A percentile compares a stretch with the other conserved stretches of the same genome.
phyloP scores from a whole-genome alignment of 2,329 filamentous ascomycete species.

The Sporothrix globosa region DNA sequence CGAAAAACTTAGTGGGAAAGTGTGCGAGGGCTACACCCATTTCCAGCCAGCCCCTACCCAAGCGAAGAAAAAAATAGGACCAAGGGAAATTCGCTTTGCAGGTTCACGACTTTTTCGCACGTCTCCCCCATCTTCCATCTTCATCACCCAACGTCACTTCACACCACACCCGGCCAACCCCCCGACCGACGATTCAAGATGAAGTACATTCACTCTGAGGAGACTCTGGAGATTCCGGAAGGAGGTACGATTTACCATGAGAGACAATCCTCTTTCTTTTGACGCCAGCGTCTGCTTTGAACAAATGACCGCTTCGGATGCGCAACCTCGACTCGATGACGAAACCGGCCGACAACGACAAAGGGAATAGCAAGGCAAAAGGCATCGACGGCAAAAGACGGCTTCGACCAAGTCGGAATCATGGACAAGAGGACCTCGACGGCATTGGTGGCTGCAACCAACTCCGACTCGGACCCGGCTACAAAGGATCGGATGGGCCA shows the following conservation, averaged over 20 bases:
- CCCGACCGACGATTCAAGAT: slow-evolving; percentile 68
- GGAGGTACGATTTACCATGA: slow-evolving; percentile 66
- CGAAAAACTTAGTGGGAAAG: slow-evolving; percentile 31
- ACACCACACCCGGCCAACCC: slow-evolving; percentile 30
- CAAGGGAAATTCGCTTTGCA: slow-evolving; percentile 30
- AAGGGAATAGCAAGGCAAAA: slow-evolving; percentile 13
- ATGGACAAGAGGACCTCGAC: neutral
- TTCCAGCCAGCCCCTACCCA: slow-evolving; percentile 23
- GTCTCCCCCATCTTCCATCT: slow-evolving; percentile 28
- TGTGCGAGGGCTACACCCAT: slow-evolving; percentile 30
- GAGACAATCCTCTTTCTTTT: neutral
- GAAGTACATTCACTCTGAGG: slow-evolving; percentile 99
- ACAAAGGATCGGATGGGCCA: slow-evolving; percentile 1
- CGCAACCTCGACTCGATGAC: slow-evolving; percentile 27
- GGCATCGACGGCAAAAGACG: neutral
- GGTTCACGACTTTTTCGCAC: slow-evolving; percentile 30
- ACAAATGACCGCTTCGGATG: slow-evolving; percentile 14
- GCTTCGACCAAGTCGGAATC: neutral
- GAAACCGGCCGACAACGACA: neutral
- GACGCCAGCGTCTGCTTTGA: slow-evolving; percentile 15
- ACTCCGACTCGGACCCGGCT: neutral
- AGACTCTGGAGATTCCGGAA: slow-evolving; percentile 93
- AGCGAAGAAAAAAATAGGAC: slow-evolving; percentile 30
- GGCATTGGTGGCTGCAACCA: neutral
- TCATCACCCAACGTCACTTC: slow-evolving; percentile 33